These are phyloP conservation scores for Cutaneotrichosporon spelunceum DNA, from an alignment of 1,284 basidiomycete species.

Conservation along the genomic window DNA sequence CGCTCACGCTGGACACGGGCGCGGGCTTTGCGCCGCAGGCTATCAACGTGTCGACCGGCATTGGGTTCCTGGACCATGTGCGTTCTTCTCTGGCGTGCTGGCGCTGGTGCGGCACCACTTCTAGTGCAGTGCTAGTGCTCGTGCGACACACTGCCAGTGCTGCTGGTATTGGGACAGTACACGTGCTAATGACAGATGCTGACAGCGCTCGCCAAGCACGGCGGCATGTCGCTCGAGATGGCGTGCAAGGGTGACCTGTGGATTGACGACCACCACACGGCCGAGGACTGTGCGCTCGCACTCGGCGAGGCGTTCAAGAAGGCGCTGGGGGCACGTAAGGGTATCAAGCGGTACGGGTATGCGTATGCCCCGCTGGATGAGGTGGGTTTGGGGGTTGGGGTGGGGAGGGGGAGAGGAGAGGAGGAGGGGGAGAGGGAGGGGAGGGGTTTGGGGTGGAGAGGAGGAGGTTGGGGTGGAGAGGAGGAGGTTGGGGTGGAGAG, in stretches of 20 bases:
- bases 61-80: constrained; percentile 98
- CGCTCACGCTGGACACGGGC: constrained; percentile 75
- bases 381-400: too few relatives aligned
- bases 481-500: neutral
- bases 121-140: too few relatives aligned
- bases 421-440: too few relatives aligned
- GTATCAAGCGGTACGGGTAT: constrained; percentile 92
- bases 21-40: constrained; percentile 65
- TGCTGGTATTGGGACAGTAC: too few relatives aligned
- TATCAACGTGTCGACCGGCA: constrained; percentile 88
- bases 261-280: constrained; percentile 99
- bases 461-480: neutral
- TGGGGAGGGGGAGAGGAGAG: too few relatives aligned
- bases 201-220: constrained; percentile 88
- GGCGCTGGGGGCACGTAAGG: constrained; percentile 89
- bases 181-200: constrained; percentile 77
- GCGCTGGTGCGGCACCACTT: too few relatives aligned
- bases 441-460: neutral
- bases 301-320: constrained; percentile 92
- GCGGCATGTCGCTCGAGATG: constrained; percentile 82
- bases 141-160: too few relatives aligned
- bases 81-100: too few relatives aligned
- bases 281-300: constrained; percentile 92
- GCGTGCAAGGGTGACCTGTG: constrained; percentile 92
- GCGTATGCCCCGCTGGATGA: constrained; percentile 97